Conservation (phyloP, 2,329 filamentous ascomycete genomes). For the Aspergillus calidoustus region DNA sequence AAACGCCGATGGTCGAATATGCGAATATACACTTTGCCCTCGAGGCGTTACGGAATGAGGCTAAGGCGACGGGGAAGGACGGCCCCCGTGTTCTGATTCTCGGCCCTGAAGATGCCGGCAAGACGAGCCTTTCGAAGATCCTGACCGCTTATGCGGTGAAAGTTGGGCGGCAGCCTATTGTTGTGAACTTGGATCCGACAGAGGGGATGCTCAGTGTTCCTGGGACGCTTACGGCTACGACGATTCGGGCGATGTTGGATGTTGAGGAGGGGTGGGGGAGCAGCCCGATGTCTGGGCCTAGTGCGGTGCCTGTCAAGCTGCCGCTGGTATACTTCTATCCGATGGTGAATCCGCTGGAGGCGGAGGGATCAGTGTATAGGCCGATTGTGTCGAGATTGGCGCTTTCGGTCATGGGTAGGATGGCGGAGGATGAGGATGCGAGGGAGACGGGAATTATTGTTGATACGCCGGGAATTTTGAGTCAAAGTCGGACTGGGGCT, state of each 20-base stretch:
- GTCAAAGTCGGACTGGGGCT: constrained; percentile 64
- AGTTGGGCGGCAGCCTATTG: constrained; percentile 73
- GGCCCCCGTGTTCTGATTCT: constrained; percentile 85
- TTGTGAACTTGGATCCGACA: constrained; percentile 82
- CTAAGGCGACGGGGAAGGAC: constrained; percentile 54
- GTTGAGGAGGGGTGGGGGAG: constrained; percentile 87
- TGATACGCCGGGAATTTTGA: constrained; percentile 75
- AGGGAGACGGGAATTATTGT: constrained; percentile 80
- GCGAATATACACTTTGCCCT: constrained; percentile 89
- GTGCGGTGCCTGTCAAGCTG: constrained; percentile 84
- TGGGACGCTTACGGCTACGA: constrained; percentile 82
- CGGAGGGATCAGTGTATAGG: constrained; percentile 73
- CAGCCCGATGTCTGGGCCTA: constrained; percentile 88
- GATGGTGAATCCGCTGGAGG: constrained; percentile 67
- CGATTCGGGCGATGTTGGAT: constrained; percentile 85
- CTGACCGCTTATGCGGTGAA: constrained; percentile 80
- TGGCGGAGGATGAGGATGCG: constrained; percentile 75
- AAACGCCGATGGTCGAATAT: constrained; percentile 80
- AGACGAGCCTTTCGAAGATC: constrained; percentile 78
- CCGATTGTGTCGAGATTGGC: constrained; percentile 76
- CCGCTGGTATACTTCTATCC: constrained; percentile 92
- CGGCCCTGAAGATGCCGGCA: constrained; percentile 77
- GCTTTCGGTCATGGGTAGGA: constrained; percentile 73
- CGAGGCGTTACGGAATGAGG: constrained; percentile 70
- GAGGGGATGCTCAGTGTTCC: constrained; percentile 80